A percentile compares a stretch with the other conserved stretches of the same genome.
Evolutionary conservation across 2,329 filamentous ascomycete genomes (phyloP).

Genomic region (Penicillium sp.): DNA sequence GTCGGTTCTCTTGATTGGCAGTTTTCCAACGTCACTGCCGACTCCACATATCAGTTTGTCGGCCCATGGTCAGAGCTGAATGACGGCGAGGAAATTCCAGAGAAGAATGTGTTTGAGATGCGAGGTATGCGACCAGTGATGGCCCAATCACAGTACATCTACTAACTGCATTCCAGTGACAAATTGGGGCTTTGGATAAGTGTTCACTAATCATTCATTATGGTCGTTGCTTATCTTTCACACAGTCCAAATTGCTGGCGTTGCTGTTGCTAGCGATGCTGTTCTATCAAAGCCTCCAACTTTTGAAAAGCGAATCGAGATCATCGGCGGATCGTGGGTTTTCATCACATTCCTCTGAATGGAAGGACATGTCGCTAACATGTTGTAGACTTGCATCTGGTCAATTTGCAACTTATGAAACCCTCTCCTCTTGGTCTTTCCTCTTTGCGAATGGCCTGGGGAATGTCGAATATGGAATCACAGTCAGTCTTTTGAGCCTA

Average conservation of each 20-base stretch:
- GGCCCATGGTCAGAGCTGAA: constrained; percentile 46
- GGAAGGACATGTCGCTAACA: constrained; percentile 48
- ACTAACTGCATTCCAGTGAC: constrained; percentile 45
- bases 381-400: constrained; percentile 55
- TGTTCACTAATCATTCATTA: constrained; percentile 2
- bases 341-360: constrained; percentile 9
- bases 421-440: constrained; percentile 58
- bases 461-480: constrained; percentile 60
- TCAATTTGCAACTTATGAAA: constrained; percentile 61
- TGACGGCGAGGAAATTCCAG: constrained; percentile 46
- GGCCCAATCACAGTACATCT: background rate
- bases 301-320: constrained; percentile 42
- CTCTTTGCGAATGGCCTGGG: constrained; percentile 59
- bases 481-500: constrained; percentile 25
- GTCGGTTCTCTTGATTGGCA: constrained; percentile 61
- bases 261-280: constrained; percentile 51
- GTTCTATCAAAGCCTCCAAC: constrained; percentile 47
- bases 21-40: constrained; percentile 61
- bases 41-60: constrained; percentile 59
- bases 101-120: constrained; percentile 56
- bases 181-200: constrained; percentile 60
- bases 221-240: constrained; percentile 16
- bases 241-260: constrained; percentile 55
- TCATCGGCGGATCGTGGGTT: constrained; percentile 47
- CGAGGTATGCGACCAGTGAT: constrained; percentile 31